These are phyloP conservation scores for Microdochium trichocladiopsis DNA, from an alignment of 2,329 filamentous ascomycete genomes.

Conservation along the genomic window DNA sequence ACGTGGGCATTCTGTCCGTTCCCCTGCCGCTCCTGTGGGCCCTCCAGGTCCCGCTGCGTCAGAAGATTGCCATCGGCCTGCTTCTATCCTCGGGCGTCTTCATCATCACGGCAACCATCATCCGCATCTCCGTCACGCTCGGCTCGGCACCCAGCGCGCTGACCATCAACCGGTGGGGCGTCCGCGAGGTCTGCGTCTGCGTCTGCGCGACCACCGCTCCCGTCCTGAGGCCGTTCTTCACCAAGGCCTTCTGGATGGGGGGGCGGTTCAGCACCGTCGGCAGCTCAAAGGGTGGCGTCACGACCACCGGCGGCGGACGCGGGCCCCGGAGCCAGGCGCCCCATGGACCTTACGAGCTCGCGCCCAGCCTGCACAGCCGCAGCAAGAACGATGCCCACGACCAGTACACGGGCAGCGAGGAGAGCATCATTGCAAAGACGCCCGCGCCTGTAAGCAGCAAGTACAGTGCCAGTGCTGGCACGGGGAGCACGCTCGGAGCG, in stretches of 20 bases:
- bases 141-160: conserved; percentile 16
- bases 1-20: conserved; percentile 20
- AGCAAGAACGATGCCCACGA: not conserved
- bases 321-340: not conserved
- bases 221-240: conserved; percentile 20
- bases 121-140: conserved; percentile 22
- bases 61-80: conserved; percentile 20
- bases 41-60: conserved; percentile 17
- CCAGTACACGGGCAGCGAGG: conserved; percentile 1
- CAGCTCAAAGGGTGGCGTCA: not conserved
- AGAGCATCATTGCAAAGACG: conserved; percentile 2
- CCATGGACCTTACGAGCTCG: conserved; percentile 4
- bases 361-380: conserved; percentile 1
- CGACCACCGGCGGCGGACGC: not conserved
- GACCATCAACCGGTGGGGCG: conserved; percentile 27
- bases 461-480: not conserved
- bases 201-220: conserved; percentile 26
- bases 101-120: conserved; percentile 24
- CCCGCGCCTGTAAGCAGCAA: not conserved
- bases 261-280: not conserved
- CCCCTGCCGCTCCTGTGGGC: conserved; percentile 24
- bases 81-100: conserved; percentile 25
- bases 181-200: conserved; percentile 26
- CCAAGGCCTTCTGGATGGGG: conserved; percentile 17
- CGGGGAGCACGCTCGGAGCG: not conserved